Evolutionary conservation across 768 basidiomycete genomes (phyloP), one percentile per base, ranked within the genome.

Genomic region (Pleurotus platypus): DNA sequence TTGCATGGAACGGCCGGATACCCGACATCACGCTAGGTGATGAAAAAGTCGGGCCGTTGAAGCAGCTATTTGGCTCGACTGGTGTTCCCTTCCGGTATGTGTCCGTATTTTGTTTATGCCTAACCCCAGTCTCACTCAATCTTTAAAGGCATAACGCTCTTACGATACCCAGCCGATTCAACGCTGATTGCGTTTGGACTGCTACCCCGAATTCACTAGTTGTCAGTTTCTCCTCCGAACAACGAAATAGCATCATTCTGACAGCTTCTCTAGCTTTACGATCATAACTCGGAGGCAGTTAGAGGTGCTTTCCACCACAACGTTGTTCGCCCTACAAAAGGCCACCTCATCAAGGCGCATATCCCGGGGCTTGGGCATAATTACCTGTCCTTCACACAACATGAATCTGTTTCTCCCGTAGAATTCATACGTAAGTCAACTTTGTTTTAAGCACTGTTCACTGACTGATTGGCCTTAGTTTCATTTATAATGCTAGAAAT

Each of bases 401-500:
- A 83, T 65, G 75, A 78, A 1, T 69, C 79, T 0, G 79, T 73
- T 1, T 71, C 77, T 49, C 76, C 75, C 40, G 73, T 78, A 7
- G 84, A 85, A 64, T 76, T 85, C 16, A 80, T 85, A 55, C 69
- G 82, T 82, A 57, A 58, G 77, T 64, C 7, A 45, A 46, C 35
- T 27, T 26, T 58, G 51, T 20, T 30, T 54, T 55, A 49, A 9
- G 16, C 16, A 37, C 24, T 47, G 43, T 46, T 58, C 30, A 42
- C 55, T 15, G 7, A 26, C 53, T 67, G 40, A 73, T 58, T 18
- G 3, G 4, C 12, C 18, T 27, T 57, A 84, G 84, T 85, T 6
- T 83, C 82, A 12, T 85, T 85, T 66, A 71, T 86, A 37, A 78
- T 86, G 69, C 80, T 86, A 76, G 84, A 86, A 65, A 80, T 85